phyloP scores from a whole-genome alignment of 2,329 filamentous ascomycete genomes.

The Pseudogymnoascus verrucosus region DNA sequence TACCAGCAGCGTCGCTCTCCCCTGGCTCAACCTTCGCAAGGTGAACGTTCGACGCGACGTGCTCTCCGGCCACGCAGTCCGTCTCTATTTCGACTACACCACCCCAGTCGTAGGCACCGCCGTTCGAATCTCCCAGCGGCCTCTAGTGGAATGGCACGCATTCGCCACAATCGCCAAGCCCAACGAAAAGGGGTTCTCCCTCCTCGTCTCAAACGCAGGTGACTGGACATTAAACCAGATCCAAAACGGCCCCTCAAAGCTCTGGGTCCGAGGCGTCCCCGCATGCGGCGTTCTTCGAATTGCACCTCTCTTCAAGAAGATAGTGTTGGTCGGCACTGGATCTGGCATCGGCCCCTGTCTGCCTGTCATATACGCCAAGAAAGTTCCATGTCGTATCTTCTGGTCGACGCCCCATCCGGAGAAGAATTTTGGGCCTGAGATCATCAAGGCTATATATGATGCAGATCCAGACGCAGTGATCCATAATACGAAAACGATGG shows the following conservation, averaged over 20 bases:
- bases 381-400: constrained; percentile 30
- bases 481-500: constrained; percentile 25
- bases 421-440: constrained; percentile 27
- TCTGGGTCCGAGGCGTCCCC: constrained; percentile 63
- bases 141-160: constrained; percentile 64
- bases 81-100: constrained; percentile 60
- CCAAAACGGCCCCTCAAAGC: constrained; percentile 46
- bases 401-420: constrained; percentile 30
- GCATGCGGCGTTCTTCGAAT: constrained; percentile 60
- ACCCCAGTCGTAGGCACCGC: constrained; percentile 48
- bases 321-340: constrained; percentile 63
- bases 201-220: constrained; percentile 64
- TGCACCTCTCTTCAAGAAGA: constrained; percentile 54
- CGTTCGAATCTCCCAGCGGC: constrained; percentile 52
- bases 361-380: constrained; percentile 34
- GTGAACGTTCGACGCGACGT: constrained; percentile 57
- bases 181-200: constrained; percentile 50
- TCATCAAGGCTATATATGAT: constrained; percentile 22
- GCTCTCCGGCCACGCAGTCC: constrained; percentile 64
- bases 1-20: constrained; percentile 58
- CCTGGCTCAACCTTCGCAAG: constrained; percentile 65
- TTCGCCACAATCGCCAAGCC: constrained; percentile 66
- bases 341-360: constrained; percentile 62
- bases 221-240: constrained; percentile 66
- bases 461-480: constrained; percentile 28